Conservation (phyloP, 495 filamentous ascomycete species). For the Trichoderma virens region DNA sequence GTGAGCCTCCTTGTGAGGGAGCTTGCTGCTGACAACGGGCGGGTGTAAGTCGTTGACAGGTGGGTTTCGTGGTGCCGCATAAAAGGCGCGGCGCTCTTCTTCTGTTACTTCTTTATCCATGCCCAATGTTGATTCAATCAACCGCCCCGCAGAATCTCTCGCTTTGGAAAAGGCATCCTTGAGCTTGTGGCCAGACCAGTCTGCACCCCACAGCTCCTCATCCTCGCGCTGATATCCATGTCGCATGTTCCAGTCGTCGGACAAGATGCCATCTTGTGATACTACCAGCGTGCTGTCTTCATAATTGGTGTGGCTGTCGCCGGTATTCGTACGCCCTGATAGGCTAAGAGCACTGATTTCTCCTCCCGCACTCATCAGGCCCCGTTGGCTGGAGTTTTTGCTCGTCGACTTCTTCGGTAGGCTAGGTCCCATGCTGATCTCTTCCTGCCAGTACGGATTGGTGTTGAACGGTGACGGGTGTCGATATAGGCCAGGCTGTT, state of each 20-base stretch:
- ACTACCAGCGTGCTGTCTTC: conserved; percentile 21
- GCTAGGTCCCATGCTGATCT: conserved; percentile 71
- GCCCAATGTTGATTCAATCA: conserved; percentile 36
- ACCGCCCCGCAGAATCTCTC: conserved; percentile 39
- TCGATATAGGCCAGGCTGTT: conserved; percentile 63
- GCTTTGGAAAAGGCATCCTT: conserved; percentile 46
- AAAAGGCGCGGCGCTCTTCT: conserved; percentile 41
- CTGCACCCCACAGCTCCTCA: conserved; percentile 68
- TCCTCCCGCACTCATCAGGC: conserved; percentile 40
- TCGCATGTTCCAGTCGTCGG: conserved; percentile 62
- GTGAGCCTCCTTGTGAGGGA: conserved; percentile 57
- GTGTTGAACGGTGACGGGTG: conserved; percentile 78
- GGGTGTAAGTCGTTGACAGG: conserved; percentile 83
- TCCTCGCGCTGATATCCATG: conserved; percentile 72
- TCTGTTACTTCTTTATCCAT: conserved; percentile 34
- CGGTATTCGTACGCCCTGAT: neutral
- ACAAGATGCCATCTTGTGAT: conserved; percentile 22
- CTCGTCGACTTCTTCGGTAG: conserved; percentile 49
- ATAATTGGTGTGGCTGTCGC: conserved; percentile 23
- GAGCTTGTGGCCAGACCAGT: conserved; percentile 35
- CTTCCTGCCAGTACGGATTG: conserved; percentile 79
- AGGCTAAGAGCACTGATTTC: conserved; percentile 29
- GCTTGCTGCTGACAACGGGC: conserved; percentile 70
- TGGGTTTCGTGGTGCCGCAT: conserved; percentile 62
- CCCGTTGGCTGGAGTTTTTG: conserved; percentile 42